Evolutionary conservation across 2,329 filamentous ascomycete species (phyloP).

Genomic region (Fonsecaea pedrosoi): DNA sequence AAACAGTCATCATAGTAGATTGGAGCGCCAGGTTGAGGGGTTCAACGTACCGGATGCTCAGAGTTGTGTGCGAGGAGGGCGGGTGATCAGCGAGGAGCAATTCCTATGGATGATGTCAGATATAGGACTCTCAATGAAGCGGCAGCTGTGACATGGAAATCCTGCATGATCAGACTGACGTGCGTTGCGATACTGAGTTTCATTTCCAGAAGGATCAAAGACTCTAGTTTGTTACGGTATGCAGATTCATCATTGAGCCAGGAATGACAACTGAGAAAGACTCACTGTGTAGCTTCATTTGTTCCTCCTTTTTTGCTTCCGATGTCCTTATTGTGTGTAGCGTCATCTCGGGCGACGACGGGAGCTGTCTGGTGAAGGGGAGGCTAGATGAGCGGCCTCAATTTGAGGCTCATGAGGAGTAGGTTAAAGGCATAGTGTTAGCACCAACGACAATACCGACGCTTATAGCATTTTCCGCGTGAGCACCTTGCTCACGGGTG

Average conservation of each 20-base stretch:
- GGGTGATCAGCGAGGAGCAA: neutral
- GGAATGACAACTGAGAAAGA: neutral
- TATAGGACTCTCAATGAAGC: neutral
- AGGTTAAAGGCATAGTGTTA: neutral
- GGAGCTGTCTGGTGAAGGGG: neutral
- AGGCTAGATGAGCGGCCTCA: neutral
- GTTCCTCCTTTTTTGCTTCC: neutral
- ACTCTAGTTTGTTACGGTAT: slow-evolving; percentile 77
- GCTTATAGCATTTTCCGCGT: neutral
- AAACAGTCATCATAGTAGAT: slow-evolving; percentile 66
- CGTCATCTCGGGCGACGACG: neutral
- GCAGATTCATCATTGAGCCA: slow-evolving; percentile 37
- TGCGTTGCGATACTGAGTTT: slow-evolving; percentile 78
- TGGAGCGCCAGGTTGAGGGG: slow-evolving; percentile 36
- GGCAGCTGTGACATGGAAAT: neutral
- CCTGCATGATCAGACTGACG: slow-evolving; percentile 82
- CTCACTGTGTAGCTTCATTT: slow-evolving; percentile 4
- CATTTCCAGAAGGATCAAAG: slow-evolving; percentile 86
- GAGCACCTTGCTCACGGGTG: neutral
- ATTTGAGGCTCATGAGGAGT: too few relatives aligned
- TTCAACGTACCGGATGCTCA: slow-evolving; percentile 2
- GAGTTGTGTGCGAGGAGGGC: neutral
- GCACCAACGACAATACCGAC: neutral
- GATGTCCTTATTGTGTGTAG: neutral
- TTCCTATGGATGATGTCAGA: slow-evolving; percentile 20